Conservation (phyloP, 2,329 filamentous ascomycete species). For the Didymella pomorum region DNA sequence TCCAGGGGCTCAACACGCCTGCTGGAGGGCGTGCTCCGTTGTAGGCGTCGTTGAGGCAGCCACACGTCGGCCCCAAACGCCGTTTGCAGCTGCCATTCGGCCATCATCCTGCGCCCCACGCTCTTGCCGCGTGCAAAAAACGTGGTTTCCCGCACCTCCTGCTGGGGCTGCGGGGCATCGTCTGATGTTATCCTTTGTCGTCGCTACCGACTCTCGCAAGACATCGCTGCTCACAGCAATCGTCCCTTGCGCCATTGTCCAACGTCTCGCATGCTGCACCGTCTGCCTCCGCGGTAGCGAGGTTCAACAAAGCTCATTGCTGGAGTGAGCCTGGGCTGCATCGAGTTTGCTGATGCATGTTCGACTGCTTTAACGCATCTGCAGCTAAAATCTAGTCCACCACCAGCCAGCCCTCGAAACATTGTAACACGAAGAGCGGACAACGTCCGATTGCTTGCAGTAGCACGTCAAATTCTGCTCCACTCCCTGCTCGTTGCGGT, state of each 20-base stretch:
- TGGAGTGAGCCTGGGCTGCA: slow-evolving; percentile 3
- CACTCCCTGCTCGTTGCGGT: slow-evolving; percentile 1
- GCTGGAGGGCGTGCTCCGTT: background rate
- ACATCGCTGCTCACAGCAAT: slow-evolving; percentile 7
- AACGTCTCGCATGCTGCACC: slow-evolving; percentile 10
- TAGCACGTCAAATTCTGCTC: background rate
- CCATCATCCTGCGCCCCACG: slow-evolving; percentile 29
- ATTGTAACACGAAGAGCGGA: slow-evolving; percentile 12
- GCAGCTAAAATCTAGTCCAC: slow-evolving; percentile 26
- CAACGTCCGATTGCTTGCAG: slow-evolving; percentile 7
- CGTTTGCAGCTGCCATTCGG: slow-evolving; percentile 19
- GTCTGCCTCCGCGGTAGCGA: background rate
- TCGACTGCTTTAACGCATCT: slow-evolving; percentile 25
- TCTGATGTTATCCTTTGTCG: slow-evolving; percentile 6
- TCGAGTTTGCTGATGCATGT: slow-evolving; percentile 20
- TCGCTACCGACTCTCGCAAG: slow-evolving; percentile 3
- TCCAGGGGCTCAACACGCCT: slow-evolving; percentile 11
- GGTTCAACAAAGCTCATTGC: background rate
- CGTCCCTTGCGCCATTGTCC: slow-evolving; percentile 15
- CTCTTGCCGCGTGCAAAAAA: slow-evolving; percentile 31
- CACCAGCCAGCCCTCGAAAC: slow-evolving; percentile 10
- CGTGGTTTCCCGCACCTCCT: slow-evolving; percentile 28
- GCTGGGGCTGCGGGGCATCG: slow-evolving; percentile 7
- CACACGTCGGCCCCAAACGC: slow-evolving; percentile 9
- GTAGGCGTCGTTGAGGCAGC: slow-evolving; percentile 12